Evolutionary conservation across 2,329 filamentous ascomycete species (phyloP).

Genomic region (Colletotrichum sp.): DNA sequence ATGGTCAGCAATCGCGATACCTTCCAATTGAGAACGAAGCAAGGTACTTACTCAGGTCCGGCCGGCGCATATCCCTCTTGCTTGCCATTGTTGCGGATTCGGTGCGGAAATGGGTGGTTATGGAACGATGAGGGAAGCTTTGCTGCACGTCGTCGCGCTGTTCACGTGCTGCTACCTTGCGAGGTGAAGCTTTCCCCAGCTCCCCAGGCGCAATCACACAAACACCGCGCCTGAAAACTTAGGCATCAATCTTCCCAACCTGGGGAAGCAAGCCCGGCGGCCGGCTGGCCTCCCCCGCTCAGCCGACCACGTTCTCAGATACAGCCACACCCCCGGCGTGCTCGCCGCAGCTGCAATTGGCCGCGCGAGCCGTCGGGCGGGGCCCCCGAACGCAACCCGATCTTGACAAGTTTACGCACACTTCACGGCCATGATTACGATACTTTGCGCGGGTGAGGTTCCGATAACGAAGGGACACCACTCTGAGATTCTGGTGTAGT

Average conservation of each 20-base stretch:
- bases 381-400: constrained; percentile 7
- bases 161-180: background rate
- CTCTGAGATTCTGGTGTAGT: background rate
- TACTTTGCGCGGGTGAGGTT: background rate
- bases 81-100: constrained; percentile 57
- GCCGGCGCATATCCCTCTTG: constrained; percentile 78
- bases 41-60: constrained; percentile 66
- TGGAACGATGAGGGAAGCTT: too few relatives aligned
- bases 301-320: background rate
- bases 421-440: background rate
- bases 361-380: constrained; percentile 3
- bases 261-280: background rate
- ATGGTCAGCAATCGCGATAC: background rate
- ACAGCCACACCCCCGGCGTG: background rate
- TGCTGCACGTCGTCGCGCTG: background rate
- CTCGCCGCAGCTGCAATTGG: background rate
- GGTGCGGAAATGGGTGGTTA: background rate
- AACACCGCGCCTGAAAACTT: background rate
- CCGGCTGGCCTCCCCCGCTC: background rate
- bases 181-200: constrained; percentile 17
- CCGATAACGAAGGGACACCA: background rate
- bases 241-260: background rate
- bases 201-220: background rate
- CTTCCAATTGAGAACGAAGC: background rate
- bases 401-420: background rate